Conservation (phyloP, 208 protist genomes). For the Acanthamoeba royreba region DNA sequence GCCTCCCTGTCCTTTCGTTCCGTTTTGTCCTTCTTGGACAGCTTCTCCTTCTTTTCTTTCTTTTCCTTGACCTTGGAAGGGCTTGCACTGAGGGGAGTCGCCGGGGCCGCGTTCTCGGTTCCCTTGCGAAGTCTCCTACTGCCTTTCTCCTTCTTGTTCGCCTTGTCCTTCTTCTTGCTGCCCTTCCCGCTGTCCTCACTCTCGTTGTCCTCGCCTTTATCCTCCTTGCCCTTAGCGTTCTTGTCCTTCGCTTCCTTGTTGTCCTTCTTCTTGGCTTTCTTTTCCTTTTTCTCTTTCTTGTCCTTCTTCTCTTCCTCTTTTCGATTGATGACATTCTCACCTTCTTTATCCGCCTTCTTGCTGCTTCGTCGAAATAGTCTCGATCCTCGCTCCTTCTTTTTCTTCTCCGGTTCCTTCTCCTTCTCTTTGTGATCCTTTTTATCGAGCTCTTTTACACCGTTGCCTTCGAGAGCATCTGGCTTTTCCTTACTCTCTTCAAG, state of each 20-base stretch:
- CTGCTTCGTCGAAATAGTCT: neutral
- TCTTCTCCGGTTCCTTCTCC: neutral
- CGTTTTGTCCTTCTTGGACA: too few relatives aligned
- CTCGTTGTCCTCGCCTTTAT: neutral
- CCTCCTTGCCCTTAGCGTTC: neutral
- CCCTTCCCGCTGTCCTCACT: neutral
- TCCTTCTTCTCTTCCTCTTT: neutral
- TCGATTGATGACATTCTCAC: neutral
- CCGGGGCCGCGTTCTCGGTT: too few relatives aligned
- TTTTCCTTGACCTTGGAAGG: too few relatives aligned
- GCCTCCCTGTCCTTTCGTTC: too few relatives aligned
- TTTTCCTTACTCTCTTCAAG: neutral
- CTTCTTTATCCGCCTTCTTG: neutral
- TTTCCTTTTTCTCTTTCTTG: neutral
- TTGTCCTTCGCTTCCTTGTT: neutral
- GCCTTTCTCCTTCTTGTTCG: neutral
- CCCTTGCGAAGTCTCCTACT: neutral
- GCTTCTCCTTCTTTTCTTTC: too few relatives aligned
- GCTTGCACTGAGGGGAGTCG: too few relatives aligned
- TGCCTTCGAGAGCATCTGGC: neutral
- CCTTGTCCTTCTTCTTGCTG: neutral
- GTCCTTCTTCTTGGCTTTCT: neutral
- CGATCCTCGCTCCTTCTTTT: neutral
- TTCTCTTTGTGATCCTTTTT: neutral
- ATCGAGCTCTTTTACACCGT: neutral